A percentile compares a stretch with the other conserved stretches of the same genome.
Evolutionary conservation across 805 yeast genomes (phyloP).

Genomic region (Candida nonsorbophila): DNA sequence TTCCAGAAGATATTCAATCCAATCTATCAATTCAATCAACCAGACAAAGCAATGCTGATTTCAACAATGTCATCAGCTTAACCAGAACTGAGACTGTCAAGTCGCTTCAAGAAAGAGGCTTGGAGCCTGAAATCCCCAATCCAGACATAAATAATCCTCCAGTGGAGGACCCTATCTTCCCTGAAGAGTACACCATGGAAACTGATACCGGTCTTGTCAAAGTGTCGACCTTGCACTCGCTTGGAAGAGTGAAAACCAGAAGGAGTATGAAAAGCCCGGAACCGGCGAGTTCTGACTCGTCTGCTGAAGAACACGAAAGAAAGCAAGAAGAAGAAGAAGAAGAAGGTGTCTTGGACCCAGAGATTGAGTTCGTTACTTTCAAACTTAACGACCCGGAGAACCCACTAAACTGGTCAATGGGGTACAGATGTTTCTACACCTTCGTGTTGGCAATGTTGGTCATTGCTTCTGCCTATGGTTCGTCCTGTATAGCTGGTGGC

Average conservation of each 20-base stretch:
- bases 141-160: conserved; percentile 45
- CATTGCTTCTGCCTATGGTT: conserved; percentile 88
- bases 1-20: too few species aligned
- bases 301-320: conserved; percentile 2
- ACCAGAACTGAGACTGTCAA: conserved; percentile 66
- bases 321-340: conserved; percentile 8
- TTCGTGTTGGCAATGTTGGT: conserved; percentile 64
- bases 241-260: conserved; percentile 48
- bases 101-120: conserved; percentile 60
- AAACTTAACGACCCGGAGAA: conserved; percentile 76
- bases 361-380: conserved; percentile 82
- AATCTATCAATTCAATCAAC: too few species aligned
- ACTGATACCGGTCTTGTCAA: conserved; percentile 88
- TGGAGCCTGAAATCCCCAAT: conserved; percentile 47
- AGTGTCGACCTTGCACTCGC: conserved; percentile 58
- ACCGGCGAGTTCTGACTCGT: conserved; percentile 2
- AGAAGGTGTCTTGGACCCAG: conserved; percentile 42
- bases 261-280: conserved; percentile 6
- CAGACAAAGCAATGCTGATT: too few species aligned
- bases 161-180: conserved; percentile 68
- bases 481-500: conserved; percentile 87
- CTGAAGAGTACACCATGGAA: conserved; percentile 88
- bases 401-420: conserved; percentile 77
- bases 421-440: conserved; percentile 61
- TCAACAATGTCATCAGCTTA: too few species aligned